Base-by-base conservation (phyloP, 2,329 filamentous ascomycete genomes). In the Dothiorella sarmentorum region DNA sequence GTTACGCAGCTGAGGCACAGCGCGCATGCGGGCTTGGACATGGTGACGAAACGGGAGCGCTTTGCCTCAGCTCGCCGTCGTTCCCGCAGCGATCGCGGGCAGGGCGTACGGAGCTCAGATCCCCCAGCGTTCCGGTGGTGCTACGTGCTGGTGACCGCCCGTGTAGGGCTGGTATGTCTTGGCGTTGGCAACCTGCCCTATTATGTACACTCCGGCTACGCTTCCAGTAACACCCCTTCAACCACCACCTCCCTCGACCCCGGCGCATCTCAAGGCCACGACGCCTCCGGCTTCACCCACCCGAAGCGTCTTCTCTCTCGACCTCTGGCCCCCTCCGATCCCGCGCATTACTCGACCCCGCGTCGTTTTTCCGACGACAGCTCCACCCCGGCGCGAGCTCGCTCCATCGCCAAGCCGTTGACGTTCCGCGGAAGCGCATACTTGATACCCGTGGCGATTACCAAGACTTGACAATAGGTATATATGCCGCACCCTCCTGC, bases 341-440 rank as follows among this genome's bases (percentile, higher is more conserved):
- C 26, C 29, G 47, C 56, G 57, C 38, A 35, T 38, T 40, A 53
- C 47, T 52, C 57, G 22, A 44, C 47, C 9, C 49, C 47, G 47
- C 40, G 57, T 44, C 57, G 37, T 53, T 57, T 57, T 57, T 47
- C 55, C 47, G 47, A 53, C 58, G 22, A 24, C 40, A 57, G 52
- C 52, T 57, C 52, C 27, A 35, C 38, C 37, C 59, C 70, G 68
- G 69, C 70, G 65, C 66, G 65, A 66, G 61, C 63, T 53, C 35
- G 33, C 49, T 64, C 64, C 62, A 45, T 63, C 57, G 66, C 63
- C 65, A 60, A 63, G 65, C 67, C 68, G 65, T 68, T 63, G 63
- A 68, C 70, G 65, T 67, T 66, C 71, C 71, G 68, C 71, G 70
- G 72, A 74, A 74, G 71, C 72, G 72, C 71, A 65, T 53, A 71